phyloP scores from a whole-genome alignment of 2,329 filamentous ascomycete genomes.

The Tolypocladium tropicale region DNA sequence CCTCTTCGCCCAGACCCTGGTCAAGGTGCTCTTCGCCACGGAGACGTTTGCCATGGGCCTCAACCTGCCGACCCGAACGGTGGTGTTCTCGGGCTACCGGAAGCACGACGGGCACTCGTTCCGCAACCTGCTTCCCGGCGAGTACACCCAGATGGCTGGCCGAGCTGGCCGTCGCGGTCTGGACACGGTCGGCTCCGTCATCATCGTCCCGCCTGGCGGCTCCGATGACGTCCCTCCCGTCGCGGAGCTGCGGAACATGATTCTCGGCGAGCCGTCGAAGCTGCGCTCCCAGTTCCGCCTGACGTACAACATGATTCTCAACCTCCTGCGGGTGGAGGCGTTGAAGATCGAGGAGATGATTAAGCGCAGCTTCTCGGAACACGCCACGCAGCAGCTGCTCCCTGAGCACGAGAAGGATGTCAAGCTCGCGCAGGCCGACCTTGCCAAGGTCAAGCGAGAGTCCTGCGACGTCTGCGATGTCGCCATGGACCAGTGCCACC shows the following conservation, averaged over 20 bases:
- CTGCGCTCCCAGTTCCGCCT: constrained; percentile 90
- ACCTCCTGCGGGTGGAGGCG: constrained; percentile 86
- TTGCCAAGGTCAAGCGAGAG: constrained; percentile 83
- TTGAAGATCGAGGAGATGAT: constrained; percentile 99
- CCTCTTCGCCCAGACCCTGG: constrained; percentile 84
- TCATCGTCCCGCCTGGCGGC: constrained; percentile 74
- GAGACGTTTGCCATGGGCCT: constrained; percentile 99
- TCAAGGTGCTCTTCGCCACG: constrained; percentile 94
- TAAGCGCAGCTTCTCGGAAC: constrained; percentile 97
- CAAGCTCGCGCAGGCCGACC: constrained; percentile 79
- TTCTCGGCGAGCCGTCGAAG: constrained; percentile 90
- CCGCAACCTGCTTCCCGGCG: constrained; percentile 81
- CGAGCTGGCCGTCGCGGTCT: constrained; percentile 87
- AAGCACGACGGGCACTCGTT: constrained; percentile 94
- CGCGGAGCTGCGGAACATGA: constrained; percentile 79
- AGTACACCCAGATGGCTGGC: constrained; percentile 98
- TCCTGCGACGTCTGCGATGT: constrained; percentile 72
- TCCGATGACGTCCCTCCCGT: constrained; percentile 83
- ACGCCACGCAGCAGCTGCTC: constrained; percentile 86
- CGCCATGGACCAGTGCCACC: constrained; percentile 71
- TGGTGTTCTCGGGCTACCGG: constrained; percentile 93
- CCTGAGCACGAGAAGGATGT: constrained; percentile 95
- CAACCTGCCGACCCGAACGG: constrained; percentile 88
- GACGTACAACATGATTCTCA: constrained; percentile 99
- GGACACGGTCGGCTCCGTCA: constrained; percentile 86